phyloP scores from a whole-genome alignment of 352 stramenopile genomes.

The Phytophthora lateralis region DNA sequence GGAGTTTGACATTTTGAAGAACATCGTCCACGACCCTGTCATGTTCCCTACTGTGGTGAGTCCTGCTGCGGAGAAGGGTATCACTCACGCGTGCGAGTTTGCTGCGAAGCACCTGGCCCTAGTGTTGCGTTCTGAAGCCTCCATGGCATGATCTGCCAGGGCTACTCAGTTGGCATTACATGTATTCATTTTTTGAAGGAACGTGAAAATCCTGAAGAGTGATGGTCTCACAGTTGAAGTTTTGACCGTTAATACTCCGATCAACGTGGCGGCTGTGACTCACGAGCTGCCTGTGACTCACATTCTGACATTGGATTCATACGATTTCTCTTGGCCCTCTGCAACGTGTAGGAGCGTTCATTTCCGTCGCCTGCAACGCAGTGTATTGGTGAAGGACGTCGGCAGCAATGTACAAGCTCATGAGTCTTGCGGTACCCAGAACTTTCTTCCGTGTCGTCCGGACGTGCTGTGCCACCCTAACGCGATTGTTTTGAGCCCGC shows the following conservation, averaged over 20 bases:
- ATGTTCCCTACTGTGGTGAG: slow-evolving; percentile 35
- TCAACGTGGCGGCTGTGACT: background rate
- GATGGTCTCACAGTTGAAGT: slow-evolving; percentile 25
- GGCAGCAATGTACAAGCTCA: too few relatives aligned
- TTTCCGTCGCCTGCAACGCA: background rate
- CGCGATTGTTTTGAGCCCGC: slow-evolving; percentile 16
- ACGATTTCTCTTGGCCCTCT: slow-evolving; percentile 3
- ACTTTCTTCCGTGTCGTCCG: slow-evolving; percentile 20
- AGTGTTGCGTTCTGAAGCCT: slow-evolving; percentile 11
- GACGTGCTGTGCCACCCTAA: slow-evolving; percentile 15
- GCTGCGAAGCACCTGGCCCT: slow-evolving; percentile 23
- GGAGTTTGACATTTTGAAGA: slow-evolving; percentile 44
- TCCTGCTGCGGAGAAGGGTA: slow-evolving; percentile 30
- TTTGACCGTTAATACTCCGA: slow-evolving; percentile 14
- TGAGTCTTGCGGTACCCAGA: background rate
- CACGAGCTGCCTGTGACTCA: background rate
- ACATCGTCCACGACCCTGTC: slow-evolving; percentile 35
- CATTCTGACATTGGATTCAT: background rate
- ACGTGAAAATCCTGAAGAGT: background rate
- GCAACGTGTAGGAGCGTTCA: background rate
- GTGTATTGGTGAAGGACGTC: background rate
- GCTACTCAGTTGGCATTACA: too few relatives aligned
- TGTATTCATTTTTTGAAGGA: too few relatives aligned
- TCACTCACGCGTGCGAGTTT: slow-evolving; percentile 29
- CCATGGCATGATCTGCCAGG: background rate